phyloP scores from a whole-genome alignment of 176 grass and related monocot genomes.

The Carex pumila region DNA sequence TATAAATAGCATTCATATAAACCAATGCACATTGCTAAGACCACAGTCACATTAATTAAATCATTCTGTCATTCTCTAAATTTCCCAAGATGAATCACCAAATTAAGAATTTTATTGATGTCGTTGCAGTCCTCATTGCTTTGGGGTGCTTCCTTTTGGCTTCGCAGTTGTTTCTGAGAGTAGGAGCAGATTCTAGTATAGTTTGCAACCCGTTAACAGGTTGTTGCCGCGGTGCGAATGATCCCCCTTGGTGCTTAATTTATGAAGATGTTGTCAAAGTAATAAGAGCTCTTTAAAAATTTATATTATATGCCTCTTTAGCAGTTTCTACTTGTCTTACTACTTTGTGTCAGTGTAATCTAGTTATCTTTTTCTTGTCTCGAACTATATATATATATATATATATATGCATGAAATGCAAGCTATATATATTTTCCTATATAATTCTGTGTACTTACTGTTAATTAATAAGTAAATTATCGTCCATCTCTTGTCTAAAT shows the following conservation, averaged over 20 bases:
- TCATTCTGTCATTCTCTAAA: background rate
- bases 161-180: background rate
- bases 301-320: too few relatives aligned
- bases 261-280: too few relatives aligned
- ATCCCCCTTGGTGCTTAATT: background rate
- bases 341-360: too few relatives aligned
- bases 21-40: background rate
- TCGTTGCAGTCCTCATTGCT: background rate
- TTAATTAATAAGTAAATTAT: too few relatives aligned
- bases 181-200: background rate
- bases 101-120: background rate
- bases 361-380: too few relatives aligned
- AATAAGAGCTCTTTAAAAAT: too few relatives aligned
- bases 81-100: background rate
- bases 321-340: too few relatives aligned
- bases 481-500: too few relatives aligned
- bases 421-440: too few relatives aligned
- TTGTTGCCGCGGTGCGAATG: background rate
- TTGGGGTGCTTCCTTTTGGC: background rate
- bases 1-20: background rate
- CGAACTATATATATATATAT: too few relatives aligned
- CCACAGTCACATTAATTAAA: background rate
- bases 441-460: too few relatives aligned
- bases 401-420: too few relatives aligned
- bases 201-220: background rate